A percentile compares a stretch with the other conserved stretches of the same genome.
These are phyloP conservation scores for Thielaviopsis cerberus DNA, from an alignment of 2,329 filamentous ascomycete genomes.

Conservation along the genomic window DNA sequence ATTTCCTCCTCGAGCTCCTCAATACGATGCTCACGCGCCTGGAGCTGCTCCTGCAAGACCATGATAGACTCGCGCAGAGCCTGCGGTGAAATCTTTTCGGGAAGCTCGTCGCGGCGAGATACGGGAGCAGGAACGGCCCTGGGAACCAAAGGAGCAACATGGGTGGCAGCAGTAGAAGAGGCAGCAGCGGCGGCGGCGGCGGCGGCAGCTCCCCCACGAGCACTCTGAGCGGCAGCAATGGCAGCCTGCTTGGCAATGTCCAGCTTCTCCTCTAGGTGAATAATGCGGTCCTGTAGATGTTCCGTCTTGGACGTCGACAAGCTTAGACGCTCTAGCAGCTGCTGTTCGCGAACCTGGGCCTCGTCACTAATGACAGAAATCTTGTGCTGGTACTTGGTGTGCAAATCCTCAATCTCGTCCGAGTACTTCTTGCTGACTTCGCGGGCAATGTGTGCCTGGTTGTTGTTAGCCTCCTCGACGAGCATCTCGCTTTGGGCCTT, in stretches of 20 bases:
- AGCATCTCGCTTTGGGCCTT: slow-evolving; percentile 70
- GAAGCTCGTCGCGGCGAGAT: slow-evolving; percentile 27
- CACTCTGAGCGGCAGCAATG: slow-evolving; percentile 61
- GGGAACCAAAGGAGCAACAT: slow-evolving; percentile 15
- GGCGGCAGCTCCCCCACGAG: slow-evolving; percentile 33
- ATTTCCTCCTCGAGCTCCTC: slow-evolving; percentile 66
- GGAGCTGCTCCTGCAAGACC: slow-evolving; percentile 88
- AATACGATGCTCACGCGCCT: slow-evolving; percentile 78
- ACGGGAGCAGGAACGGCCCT: slow-evolving; percentile 19
- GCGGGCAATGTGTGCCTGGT: slow-evolving; percentile 35
- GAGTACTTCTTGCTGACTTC: slow-evolving; percentile 40
- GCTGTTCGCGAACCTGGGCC: slow-evolving; percentile 58
- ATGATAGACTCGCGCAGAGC: slow-evolving; percentile 90
- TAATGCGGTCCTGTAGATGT: slow-evolving; percentile 68
- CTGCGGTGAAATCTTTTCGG: slow-evolving; percentile 83
- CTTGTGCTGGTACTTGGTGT: slow-evolving; percentile 55
- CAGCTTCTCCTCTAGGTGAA: slow-evolving; percentile 75
- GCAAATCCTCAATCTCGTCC: slow-evolving; percentile 54
- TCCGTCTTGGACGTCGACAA: slow-evolving; percentile 70
- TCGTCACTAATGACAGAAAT: slow-evolving; percentile 62
- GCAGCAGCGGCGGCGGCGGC: slow-evolving; percentile 13
- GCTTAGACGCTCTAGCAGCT: slow-evolving; percentile 62
- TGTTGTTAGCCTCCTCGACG: slow-evolving; percentile 59
- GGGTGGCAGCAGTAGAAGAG: background rate
- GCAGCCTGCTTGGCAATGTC: slow-evolving; percentile 79